Percentiles rank a stretch among this genome's conserved stretches.
phyloP scores from a whole-genome alignment of 345 rosid species.

The Iberis pinnata region DNA sequence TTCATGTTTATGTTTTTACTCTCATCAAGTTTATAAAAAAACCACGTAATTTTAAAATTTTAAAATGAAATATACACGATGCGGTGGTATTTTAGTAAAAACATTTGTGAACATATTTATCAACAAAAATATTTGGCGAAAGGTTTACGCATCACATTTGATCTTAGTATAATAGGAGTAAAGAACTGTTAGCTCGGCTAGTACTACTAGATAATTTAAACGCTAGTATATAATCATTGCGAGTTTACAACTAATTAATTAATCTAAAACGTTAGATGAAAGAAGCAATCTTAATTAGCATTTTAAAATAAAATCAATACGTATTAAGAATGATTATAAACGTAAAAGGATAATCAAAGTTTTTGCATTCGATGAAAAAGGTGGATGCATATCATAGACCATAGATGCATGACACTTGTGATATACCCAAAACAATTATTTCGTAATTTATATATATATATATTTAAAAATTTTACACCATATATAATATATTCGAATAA shows the following conservation, averaged over 20 bases:
- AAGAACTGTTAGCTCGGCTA: slow-evolving; percentile 1
- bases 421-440: slow-evolving; percentile 15
- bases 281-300: slow-evolving; percentile 3
- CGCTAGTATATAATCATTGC: slow-evolving; percentile 13
- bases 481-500: slow-evolving; percentile 30
- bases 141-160: background rate
- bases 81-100: no score
- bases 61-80: no score
- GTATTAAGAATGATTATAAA: slow-evolving; percentile 1
- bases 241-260: slow-evolving; percentile 8
- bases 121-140: background rate
- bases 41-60: no score
- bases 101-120: no score
- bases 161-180: background rate
- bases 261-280: slow-evolving; percentile 15
- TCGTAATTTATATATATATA: slow-evolving; percentile 6
- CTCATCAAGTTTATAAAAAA: no score
- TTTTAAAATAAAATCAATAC: background rate
- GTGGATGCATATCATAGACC: slow-evolving; percentile 23
- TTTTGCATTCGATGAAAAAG: slow-evolving; percentile 12
- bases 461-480: slow-evolving; percentile 24
- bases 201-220: slow-evolving; percentile 10
- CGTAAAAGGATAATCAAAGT: slow-evolving; percentile 8
- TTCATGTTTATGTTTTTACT: no score
- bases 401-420: slow-evolving; percentile 24